A percentile compares a stretch with the other conserved stretches of the same genome.
These are phyloP conservation scores for Colletotrichum musae DNA, from an alignment of 2,329 filamentous ascomycete genomes.

Conservation along the genomic window DNA sequence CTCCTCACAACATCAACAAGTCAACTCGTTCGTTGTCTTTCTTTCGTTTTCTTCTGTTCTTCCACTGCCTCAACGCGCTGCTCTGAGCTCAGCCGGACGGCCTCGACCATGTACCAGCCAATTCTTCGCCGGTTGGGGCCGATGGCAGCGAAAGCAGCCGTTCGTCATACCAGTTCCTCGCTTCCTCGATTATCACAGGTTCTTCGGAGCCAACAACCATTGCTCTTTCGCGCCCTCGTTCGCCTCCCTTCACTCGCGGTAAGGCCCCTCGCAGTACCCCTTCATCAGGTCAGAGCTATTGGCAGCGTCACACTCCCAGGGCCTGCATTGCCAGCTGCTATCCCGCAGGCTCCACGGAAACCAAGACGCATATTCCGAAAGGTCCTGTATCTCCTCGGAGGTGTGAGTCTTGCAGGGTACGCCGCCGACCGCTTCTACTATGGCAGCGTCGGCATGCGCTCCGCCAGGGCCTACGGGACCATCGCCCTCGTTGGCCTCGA, in stretches of 20 bases:
- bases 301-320: not conserved
- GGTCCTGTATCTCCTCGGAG: slow-evolving; percentile 15
- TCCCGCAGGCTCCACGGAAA: not conserved
- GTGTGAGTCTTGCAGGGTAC: slow-evolving; percentile 2
- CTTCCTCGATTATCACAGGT: not conserved
- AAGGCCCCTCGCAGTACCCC: not conserved
- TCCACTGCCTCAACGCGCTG: not conserved
- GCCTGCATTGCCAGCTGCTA: not conserved
- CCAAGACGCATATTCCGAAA: slow-evolving; percentile 14
- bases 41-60: not conserved
- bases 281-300: slow-evolving; percentile 2
- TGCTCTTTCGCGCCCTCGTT: not conserved
- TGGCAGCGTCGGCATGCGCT: slow-evolving; percentile 33
- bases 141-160: not conserved
- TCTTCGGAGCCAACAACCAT: not conserved
- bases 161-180: not conserved
- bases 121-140: slow-evolving; percentile 20
- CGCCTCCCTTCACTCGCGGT: not conserved
- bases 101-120: slow-evolving; percentile 25
- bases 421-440: slow-evolving; percentile 41
- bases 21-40: not conserved
- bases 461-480: slow-evolving; percentile 27
- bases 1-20: too few species aligned
- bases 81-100: not conserved
- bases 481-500: slow-evolving; percentile 67